Conservation (phyloP, 352 stramenopile species). For the Pythium insidiosum region DNA sequence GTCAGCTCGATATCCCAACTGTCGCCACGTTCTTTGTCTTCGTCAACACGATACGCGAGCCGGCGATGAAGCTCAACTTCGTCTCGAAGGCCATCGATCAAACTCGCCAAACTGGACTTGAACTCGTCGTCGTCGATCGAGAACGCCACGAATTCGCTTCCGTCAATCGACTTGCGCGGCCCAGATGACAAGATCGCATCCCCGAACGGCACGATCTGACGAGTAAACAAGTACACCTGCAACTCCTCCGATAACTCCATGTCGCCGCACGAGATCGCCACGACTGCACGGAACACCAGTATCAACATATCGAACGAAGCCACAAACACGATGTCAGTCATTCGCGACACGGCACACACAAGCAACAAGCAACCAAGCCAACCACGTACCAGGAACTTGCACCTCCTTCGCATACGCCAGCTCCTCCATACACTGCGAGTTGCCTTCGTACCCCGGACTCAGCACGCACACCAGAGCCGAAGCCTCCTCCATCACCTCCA, state of each 20-base stretch:
- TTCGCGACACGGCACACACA: too few relatives aligned
- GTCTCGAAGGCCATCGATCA: conserved; percentile 69
- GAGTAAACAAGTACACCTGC: conserved; percentile 70
- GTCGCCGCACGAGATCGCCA: conserved; percentile 60
- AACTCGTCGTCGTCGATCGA: conserved; percentile 66
- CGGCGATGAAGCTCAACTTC: conserved; percentile 66
- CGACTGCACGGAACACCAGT: conserved; percentile 17
- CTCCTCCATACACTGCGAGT: conserved; percentile 68
- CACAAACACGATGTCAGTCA: too few relatives aligned
- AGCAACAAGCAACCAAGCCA: not conserved
- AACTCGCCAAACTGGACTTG: conserved; percentile 40
- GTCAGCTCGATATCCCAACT: too few relatives aligned
- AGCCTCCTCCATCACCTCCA: conserved; percentile 49
- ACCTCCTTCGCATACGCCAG: conserved; percentile 64
- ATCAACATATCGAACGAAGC: too few relatives aligned
- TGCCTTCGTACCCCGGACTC: conserved; percentile 55
- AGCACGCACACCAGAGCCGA: conserved; percentile 68
- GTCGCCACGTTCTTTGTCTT: too few relatives aligned
- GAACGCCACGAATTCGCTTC: conserved; percentile 31
- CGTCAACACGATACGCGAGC: not conserved
- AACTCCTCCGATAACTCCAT: conserved; percentile 59
- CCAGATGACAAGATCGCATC: too few relatives aligned
- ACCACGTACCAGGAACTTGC: conserved; percentile 28
- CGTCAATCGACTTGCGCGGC: conserved; percentile 26
- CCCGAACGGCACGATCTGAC: conserved; percentile 71